Conservation (phyloP, 164 flowering plant genomes). For the Stephania yunnanensis region DNA sequence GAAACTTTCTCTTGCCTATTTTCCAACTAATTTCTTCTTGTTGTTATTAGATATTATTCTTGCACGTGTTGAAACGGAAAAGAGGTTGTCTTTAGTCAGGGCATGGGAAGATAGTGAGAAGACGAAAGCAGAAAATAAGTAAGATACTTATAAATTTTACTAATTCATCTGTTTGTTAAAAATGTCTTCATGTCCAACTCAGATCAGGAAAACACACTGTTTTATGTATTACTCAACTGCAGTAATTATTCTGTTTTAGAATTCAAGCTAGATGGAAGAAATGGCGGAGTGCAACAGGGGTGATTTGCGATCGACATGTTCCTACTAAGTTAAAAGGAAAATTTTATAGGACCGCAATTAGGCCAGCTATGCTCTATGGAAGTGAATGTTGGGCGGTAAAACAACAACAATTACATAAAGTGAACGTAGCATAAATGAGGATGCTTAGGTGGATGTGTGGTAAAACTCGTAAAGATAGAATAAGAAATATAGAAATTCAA, state of each 20-base stretch:
- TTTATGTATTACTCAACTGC: neutral
- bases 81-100: slow-evolving; percentile 61
- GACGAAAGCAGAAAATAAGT: slow-evolving; percentile 81
- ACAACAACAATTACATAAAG: no score
- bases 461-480: no score
- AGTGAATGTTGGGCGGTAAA: no score
- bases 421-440: no score
- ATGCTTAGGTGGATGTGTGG: no score
- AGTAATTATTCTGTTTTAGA: neutral
- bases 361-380: no score
- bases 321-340: no score
- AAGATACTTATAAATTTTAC: slow-evolving; percentile 15
- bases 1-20: neutral
- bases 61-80: slow-evolving; percentile 62
- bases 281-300: no score
- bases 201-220: neutral
- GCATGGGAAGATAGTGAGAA: slow-evolving; percentile 98
- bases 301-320: no score
- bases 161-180: neutral
- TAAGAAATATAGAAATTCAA: no score
- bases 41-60: slow-evolving; percentile 58
- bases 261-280: no score
- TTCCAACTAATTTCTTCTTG: neutral
- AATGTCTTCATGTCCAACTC: neutral
- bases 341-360: no score